A percentile compares a stretch with the other conserved stretches of the same genome.
Evolutionary conservation across 148 eudicot genomes (phyloP).

Genomic region (Spergularia bocconei): DNA sequence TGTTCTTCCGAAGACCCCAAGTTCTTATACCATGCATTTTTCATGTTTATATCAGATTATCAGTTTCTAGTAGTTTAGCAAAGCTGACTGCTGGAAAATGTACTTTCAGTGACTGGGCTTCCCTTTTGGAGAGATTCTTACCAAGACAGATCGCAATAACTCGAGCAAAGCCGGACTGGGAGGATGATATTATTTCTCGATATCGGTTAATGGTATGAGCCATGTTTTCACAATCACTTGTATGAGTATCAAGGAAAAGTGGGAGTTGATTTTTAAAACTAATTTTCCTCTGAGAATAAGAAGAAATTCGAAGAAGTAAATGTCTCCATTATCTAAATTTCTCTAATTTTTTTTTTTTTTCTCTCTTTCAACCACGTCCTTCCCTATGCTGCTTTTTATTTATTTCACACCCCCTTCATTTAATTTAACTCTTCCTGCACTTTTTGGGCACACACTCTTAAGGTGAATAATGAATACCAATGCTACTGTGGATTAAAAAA

Average conservation of each 20-base stretch:
- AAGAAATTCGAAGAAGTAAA: no score
- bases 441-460: no score
- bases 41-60: background rate
- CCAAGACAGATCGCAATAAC: constrained; percentile 93
- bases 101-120: constrained; percentile 81
- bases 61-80: background rate
- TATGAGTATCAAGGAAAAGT: background rate
- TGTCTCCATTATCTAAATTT: background rate
- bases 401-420: background rate
- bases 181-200: constrained; percentile 75
- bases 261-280: background rate
- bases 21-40: background rate
- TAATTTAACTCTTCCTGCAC: no score
- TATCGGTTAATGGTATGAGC: constrained; percentile 70
- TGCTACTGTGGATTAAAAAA: no score
- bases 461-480: no score
- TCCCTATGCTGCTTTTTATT: background rate
- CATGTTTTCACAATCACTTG: background rate
- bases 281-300: background rate
- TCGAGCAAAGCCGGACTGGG: constrained; percentile 92
- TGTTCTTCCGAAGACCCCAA: background rate
- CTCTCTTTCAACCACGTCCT: background rate
- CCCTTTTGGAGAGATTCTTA: constrained; percentile 82
- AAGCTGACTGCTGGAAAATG: constrained; percentile 18
- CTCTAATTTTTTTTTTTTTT: background rate